Evolutionary conservation across 1,284 basidiomycete genomes (phyloP).

Genomic region (Hymenochaete sp.): DNA sequence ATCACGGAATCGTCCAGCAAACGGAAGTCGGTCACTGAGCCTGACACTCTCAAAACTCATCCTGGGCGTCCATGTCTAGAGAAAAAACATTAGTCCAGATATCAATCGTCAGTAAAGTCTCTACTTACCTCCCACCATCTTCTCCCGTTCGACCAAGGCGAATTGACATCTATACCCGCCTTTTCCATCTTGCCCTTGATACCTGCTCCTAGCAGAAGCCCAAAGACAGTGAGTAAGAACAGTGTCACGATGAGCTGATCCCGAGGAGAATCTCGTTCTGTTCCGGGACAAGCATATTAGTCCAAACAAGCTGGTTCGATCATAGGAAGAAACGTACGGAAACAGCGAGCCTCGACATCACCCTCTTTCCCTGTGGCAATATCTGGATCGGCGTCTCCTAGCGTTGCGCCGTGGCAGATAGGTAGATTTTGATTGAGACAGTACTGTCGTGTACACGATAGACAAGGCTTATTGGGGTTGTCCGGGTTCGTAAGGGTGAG

Average conservation of each 20-base stretch:
- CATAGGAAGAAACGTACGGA: slow-evolving; percentile 57
- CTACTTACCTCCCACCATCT: slow-evolving; percentile 73
- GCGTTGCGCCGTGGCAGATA: slow-evolving; percentile 77
- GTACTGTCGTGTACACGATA: slow-evolving; percentile 91
- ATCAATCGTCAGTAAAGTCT: background rate
- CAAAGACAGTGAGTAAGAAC: slow-evolving; percentile 80
- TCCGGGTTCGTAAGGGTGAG: slow-evolving; percentile 43
- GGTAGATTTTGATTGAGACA: slow-evolving; percentile 86
- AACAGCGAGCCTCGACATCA: slow-evolving; percentile 91
- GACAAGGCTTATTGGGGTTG: slow-evolving; percentile 80
- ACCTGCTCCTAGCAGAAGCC: slow-evolving; percentile 74
- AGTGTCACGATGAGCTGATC: slow-evolving; percentile 87
- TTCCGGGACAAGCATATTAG: background rate
- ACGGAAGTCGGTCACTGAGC: slow-evolving; percentile 30
- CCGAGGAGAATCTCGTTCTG: slow-evolving; percentile 80
- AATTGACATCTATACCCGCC: slow-evolving; percentile 56
- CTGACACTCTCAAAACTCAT: slow-evolving; percentile 43
- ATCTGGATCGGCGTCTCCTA: slow-evolving; percentile 84
- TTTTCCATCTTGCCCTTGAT: slow-evolving; percentile 74
- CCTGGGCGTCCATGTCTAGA: slow-evolving; percentile 52
- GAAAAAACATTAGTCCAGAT: slow-evolving; percentile 10
- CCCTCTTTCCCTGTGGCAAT: slow-evolving; percentile 94
- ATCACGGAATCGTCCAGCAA: slow-evolving; percentile 23
- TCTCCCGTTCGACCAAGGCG: slow-evolving; percentile 51
- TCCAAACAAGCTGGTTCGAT: too few relatives aligned